A percentile compares a stretch with the other conserved stretches of the same genome.
Evolutionary conservation across 305 asterid species (phyloP).

Genomic region (Fraxinus ornus): DNA sequence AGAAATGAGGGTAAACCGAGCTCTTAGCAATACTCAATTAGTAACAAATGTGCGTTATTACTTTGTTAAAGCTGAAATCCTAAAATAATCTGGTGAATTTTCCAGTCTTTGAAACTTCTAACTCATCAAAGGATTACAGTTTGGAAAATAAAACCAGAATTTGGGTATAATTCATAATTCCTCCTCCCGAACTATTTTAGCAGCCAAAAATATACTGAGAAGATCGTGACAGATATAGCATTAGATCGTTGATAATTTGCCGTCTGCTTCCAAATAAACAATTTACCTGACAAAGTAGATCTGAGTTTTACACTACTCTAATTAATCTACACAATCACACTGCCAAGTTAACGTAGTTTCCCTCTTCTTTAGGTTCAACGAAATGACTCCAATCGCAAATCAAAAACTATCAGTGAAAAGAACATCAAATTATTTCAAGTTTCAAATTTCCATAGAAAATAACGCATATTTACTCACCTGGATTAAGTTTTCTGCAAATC

Average conservation of each 20-base stretch:
- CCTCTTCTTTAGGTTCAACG: conserved; percentile 16
- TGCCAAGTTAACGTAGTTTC: neutral
- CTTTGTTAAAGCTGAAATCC: neutral
- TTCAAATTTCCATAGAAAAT: neutral
- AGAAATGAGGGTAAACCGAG: neutral
- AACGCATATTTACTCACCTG: conserved; percentile 33
- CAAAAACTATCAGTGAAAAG: conserved; percentile 6
- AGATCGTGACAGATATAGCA: neutral
- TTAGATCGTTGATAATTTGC: conserved; percentile 4
- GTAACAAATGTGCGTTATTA: neutral
- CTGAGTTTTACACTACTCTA: conserved; percentile 20
- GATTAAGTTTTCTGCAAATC: conserved; percentile 23
- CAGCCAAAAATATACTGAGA: conserved; percentile 14
- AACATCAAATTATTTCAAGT: conserved; percentile 17
- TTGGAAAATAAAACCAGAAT: neutral
- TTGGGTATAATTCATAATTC: neutral
- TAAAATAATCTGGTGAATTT: neutral
- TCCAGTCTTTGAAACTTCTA: neutral
- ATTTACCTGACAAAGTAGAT: conserved; percentile 31
- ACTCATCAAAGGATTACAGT: neutral
- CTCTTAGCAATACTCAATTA: conserved; percentile 3
- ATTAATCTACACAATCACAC: neutral
- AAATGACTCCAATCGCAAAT: conserved; percentile 2
- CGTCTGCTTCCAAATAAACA: conserved; percentile 12
- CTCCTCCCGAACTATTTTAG: neutral